Evolutionary conservation across 2,329 filamentous ascomycete genomes (phyloP), one percentile per base, ranked within the genome.

Genomic region (Fusarium nodosum): DNA sequence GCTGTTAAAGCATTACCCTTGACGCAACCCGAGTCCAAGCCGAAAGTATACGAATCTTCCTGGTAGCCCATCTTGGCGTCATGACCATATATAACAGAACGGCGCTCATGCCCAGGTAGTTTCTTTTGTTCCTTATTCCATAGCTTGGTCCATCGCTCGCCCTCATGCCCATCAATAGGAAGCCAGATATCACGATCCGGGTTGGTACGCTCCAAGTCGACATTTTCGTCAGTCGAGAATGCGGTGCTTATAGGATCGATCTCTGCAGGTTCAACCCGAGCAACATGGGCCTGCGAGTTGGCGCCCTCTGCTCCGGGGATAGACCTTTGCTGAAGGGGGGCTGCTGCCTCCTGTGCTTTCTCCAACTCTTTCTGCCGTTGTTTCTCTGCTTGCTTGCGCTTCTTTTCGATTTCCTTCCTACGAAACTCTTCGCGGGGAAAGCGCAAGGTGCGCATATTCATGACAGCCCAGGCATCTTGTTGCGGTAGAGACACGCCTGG

Each of bases 361-460:
- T 65, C 59, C 22, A 69, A 38, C 20, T 63, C 67, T 36, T 67
- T 55, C 39, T 72, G 60, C 15, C 64, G 62, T 46, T 69, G 58
- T 34, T 70, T 66, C 31, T 75, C 61, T 36, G 73, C 58, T 28
- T 74, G 68, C 34, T 70, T 67, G 48, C 67, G 67, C 48, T 73
- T 73, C 45, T 68, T 73, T 18, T 75, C 68, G 10, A 72, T 64
- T 51, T 76, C 72, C 72, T 79, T 66, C 74, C 83, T 67, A 82
- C 79, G 79, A 30, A 80, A 77, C 26, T 79, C 75, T 53, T 77
- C 74, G 31, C 76, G 77, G 9, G 89, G 81, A 69, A 83, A 85
- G 71, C 92, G 85, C 56, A 97, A 87, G 9, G 90, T 92, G 59
- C 94, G 89, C 93, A 99, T 97, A 76, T 93, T 96, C 94, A 97